These are phyloP conservation scores for Curvularia hawaiiensis DNA, from an alignment of 2,329 filamentous ascomycete species.

Conservation along the genomic window DNA sequence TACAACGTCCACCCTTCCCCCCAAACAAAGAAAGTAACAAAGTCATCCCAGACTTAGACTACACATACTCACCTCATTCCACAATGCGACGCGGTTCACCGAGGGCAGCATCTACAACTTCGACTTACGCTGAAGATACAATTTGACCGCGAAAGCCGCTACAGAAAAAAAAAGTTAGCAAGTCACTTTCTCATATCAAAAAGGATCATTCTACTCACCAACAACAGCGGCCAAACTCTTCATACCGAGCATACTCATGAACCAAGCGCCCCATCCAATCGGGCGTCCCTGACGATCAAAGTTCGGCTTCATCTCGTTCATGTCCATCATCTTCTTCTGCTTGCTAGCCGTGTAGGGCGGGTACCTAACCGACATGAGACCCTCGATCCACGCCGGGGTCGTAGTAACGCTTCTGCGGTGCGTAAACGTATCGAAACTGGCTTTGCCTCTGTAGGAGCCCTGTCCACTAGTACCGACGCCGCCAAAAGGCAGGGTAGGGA, in stretches of 20 bases:
- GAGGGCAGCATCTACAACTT: slow-evolving; percentile 3
- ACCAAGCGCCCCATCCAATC: slow-evolving; percentile 43
- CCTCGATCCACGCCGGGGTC: slow-evolving; percentile 71
- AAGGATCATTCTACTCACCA: slow-evolving; percentile 33
- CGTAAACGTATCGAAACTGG: slow-evolving; percentile 72
- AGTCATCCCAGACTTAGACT: background rate
- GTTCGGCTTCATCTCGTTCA: slow-evolving; percentile 60
- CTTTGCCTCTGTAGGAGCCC: slow-evolving; percentile 77
- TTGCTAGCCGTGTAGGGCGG: slow-evolving; percentile 64
- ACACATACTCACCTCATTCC: background rate
- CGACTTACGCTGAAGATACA: slow-evolving; percentile 11
- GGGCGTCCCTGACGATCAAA: slow-evolving; percentile 63
- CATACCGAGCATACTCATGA: slow-evolving; percentile 36
- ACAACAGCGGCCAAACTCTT: slow-evolving; percentile 39
- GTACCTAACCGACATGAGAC: slow-evolving; percentile 69
- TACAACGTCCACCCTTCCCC: background rate
- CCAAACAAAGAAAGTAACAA: background rate
- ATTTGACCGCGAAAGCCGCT: slow-evolving; percentile 12
- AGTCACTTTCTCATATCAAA: background rate
- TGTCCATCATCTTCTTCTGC: slow-evolving; percentile 56
- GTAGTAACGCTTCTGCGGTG: slow-evolving; percentile 65
- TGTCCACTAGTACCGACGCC: slow-evolving; percentile 80
- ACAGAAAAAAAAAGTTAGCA: slow-evolving; percentile 1
- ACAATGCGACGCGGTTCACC: background rate
- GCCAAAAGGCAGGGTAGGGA: slow-evolving; percentile 78